A percentile compares a stretch with the other conserved stretches of the same genome.
phyloP scores from a whole-genome alignment of 139 green algal genomes.

The Tetraselmis chui region DNA sequence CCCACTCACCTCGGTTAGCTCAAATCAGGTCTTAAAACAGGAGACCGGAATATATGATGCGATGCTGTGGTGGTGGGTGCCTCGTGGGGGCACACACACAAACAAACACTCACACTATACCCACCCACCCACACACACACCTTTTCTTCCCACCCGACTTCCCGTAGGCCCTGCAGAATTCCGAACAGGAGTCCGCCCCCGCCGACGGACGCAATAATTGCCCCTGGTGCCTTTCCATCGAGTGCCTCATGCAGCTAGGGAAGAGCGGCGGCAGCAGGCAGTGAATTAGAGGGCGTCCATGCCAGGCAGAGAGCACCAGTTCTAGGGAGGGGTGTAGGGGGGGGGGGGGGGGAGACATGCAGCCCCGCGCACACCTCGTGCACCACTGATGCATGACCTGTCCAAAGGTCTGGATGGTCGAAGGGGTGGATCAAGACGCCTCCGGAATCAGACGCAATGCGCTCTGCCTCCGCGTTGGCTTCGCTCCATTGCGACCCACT shows the following conservation, averaged over 20 bases:
- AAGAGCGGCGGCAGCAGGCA: no score
- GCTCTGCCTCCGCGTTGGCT: slow-evolving; percentile 19
- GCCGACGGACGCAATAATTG: slow-evolving; percentile 23
- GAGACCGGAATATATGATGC: no score
- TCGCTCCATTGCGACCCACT: slow-evolving; percentile 2
- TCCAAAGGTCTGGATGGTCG: slow-evolving; percentile 11
- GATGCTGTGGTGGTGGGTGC: no score
- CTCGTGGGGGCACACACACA: no score
- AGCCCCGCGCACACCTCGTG: slow-evolving; percentile 19
- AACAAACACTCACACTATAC: no score
- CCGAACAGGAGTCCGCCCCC: slow-evolving; percentile 29
- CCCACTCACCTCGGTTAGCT: slow-evolving; percentile 5
- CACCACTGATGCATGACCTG: slow-evolving; percentile 15
- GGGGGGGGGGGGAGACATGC: no score
- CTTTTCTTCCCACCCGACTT: background rate
- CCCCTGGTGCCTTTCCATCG: background rate
- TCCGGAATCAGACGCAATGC: background rate
- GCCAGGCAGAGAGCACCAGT: no score
- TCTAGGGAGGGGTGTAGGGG: background rate
- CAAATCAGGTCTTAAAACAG: no score
- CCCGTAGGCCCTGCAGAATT: slow-evolving; percentile 14
- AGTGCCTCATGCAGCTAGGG: background rate
- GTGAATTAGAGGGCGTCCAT: no score
- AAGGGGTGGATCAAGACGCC: slow-evolving; percentile 25
- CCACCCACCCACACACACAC: no score